Evolutionary conservation across 2,329 filamentous ascomycete species (phyloP), one percentile per base, ranked within the genome.

Genomic region (Aspergillus pseudonomiae): DNA sequence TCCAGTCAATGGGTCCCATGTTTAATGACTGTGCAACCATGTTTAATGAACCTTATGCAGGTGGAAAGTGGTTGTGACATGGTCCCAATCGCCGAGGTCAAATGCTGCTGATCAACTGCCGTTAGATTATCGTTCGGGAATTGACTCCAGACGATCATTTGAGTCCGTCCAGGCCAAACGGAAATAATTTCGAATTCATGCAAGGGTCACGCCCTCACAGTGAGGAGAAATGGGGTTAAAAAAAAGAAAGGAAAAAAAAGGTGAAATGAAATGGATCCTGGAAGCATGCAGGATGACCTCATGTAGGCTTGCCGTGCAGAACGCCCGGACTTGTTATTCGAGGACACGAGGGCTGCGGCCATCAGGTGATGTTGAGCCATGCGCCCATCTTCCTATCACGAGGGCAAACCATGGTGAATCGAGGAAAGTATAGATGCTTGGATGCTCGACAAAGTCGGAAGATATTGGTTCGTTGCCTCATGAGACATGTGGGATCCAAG

Each of bases 271-370:
- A 32, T 50, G 30, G 52, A 36, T 36, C 30, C 24, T 21, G 6
- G 12, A 24, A 54, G 52, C 21, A 52, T 62, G 61, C 61, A 45
- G 28, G 61, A 62, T 62, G 61, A 62, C 61, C 46, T 62, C 61
- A 62, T 59, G 55, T n/a, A 48, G 24, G 9, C 16, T 26, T 21
- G 10, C 30, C 21, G 32, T 53, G 55, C 52, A 55, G 52, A 55
- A 39, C 11, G 32, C 36, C 34, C 5, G 52, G 30, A 45, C 46
- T 59, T 24, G 34, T 50, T 50, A 53, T 62, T 62, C 55, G 60
- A 62, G 36, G 60, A 41, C 36, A 61, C 59, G 60, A 57, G 55
- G 55, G 45, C 48, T 32, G 60, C 24, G 32, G 26, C 11, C 28
- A 59, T 55, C 61, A 59, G 46, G 34, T 57, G 34, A 59, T 62